Conservation (phyloP, 2,329 filamentous ascomycete species). For the Boeremia exigua region DNA sequence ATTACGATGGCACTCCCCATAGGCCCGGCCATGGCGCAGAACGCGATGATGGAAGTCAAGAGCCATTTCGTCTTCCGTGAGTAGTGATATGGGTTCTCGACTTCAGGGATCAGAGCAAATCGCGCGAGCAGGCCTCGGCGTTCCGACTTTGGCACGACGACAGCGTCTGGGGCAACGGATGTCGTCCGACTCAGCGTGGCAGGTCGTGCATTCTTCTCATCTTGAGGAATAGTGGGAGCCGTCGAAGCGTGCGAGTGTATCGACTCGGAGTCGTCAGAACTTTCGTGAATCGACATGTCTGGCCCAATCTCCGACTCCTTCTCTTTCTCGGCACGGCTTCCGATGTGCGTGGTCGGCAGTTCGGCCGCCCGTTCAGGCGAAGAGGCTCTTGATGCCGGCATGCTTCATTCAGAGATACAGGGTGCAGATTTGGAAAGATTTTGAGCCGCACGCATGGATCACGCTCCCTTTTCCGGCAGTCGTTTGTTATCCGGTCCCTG, state of each 20-base stretch:
- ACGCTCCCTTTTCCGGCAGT: constrained; percentile 4
- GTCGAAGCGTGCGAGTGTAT: constrained; percentile 31
- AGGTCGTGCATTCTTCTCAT: constrained; percentile 20
- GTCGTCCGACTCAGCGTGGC: constrained; percentile 33
- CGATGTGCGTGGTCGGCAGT: constrained; percentile 4
- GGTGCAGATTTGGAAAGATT: not conserved
- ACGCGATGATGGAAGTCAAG: constrained; percentile 76
- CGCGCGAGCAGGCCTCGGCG: constrained; percentile 76
- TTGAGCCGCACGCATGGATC: not conserved
- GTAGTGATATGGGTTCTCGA: constrained; percentile 78
- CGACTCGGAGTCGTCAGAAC: constrained; percentile 6
- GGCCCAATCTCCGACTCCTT: constrained; percentile 1
- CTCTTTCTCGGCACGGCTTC: constrained; percentile 6
- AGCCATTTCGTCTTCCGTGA: constrained; percentile 78
- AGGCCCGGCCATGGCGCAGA: constrained; percentile 78
- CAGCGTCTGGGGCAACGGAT: constrained; percentile 48
- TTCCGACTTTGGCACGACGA: constrained; percentile 58
- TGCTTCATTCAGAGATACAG: constrained; percentile 3
- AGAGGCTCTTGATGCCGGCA: constrained; percentile 5
- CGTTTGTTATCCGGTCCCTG: constrained; percentile 14
- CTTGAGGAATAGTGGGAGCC: constrained; percentile 26
- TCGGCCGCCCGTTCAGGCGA: constrained; percentile 4
- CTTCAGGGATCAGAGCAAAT: constrained; percentile 77
- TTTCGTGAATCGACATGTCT: constrained; percentile 7
- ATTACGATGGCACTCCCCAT: constrained; percentile 86